Percentiles rank a stretch among this genome's conserved stretches.
Evolutionary conservation across 257 asterid genomes (phyloP).

Genomic region (Sherardia arvensis): DNA sequence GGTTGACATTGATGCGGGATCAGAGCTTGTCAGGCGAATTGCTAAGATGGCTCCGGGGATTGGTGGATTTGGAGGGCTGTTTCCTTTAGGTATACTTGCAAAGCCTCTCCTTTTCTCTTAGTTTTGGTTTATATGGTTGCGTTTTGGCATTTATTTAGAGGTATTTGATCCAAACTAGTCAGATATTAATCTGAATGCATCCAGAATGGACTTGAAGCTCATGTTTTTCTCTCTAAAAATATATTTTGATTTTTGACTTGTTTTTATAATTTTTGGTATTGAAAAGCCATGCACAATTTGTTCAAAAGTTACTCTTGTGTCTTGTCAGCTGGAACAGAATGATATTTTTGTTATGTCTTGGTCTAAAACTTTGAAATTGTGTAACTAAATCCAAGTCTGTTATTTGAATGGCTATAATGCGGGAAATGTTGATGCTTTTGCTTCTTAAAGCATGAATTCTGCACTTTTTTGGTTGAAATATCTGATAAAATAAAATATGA

Average conservation of each 20-base stretch:
- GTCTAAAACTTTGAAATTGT: no score
- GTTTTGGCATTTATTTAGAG: neutral
- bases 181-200: neutral
- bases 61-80: slow-evolving; percentile 95
- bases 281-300: no score
- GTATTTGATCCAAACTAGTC: neutral
- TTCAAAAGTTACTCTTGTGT: no score
- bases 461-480: neutral
- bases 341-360: no score
- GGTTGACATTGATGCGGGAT: slow-evolving; percentile 93
- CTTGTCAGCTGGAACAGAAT: no score
- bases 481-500: neutral
- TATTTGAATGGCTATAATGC: no score
- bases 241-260: no score
- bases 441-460: neutral
- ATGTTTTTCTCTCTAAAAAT: no score
- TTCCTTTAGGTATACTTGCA: slow-evolving; percentile 60
- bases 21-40: slow-evolving; percentile 83
- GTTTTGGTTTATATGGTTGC: neutral
- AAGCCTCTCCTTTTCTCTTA: neutral
- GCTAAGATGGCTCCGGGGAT: slow-evolving; percentile 97
- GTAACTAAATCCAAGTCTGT: no score
- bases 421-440: neutral
- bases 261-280: no score
- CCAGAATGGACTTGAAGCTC: neutral